Evolutionary conservation across 805 yeast genomes (phyloP).

Genomic region (Cyberlindnera veronae): DNA sequence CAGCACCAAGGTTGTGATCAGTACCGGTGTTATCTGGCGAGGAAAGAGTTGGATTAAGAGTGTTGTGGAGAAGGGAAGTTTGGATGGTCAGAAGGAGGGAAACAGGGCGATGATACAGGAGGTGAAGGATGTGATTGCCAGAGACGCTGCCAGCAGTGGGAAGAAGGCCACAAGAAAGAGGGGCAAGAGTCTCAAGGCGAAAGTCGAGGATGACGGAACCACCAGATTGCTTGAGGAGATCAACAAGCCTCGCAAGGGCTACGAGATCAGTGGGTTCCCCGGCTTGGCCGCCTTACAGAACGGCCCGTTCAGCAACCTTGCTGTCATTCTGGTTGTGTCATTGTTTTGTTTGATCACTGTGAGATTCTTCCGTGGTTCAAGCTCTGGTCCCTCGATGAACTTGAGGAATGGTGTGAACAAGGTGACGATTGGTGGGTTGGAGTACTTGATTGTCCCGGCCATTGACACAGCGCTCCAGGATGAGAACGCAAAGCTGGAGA

Average conservation of each 20-base stretch:
- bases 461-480: conserved; percentile 12
- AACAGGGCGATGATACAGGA: conserved; percentile 43
- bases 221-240: background rate
- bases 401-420: conserved; percentile 8
- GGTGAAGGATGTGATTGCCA: conserved; percentile 29
- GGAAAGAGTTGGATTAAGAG: conserved; percentile 76
- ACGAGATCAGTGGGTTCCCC: conserved; percentile 1
- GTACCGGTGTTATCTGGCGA: conserved; percentile 64
- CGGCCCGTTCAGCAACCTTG: background rate
- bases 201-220: too few relatives aligned
- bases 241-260: conserved; percentile 1
- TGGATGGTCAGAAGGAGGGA: conserved; percentile 69
- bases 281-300: background rate
- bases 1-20: conserved; percentile 48
- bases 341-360: background rate
- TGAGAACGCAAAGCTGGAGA: background rate
- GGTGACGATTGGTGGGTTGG: conserved; percentile 23
- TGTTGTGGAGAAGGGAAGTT: conserved; percentile 70
- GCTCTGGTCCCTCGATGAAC: background rate
- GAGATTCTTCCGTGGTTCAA: background rate
- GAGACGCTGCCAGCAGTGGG: conserved; percentile 14
- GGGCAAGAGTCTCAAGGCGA: conserved; percentile 1
- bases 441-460: conserved; percentile 22
- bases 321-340: background rate
- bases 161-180: conserved; percentile 12